Conservation (phyloP, 768 basidiomycete species). For the Gloeopeniophorella convolvens region DNA sequence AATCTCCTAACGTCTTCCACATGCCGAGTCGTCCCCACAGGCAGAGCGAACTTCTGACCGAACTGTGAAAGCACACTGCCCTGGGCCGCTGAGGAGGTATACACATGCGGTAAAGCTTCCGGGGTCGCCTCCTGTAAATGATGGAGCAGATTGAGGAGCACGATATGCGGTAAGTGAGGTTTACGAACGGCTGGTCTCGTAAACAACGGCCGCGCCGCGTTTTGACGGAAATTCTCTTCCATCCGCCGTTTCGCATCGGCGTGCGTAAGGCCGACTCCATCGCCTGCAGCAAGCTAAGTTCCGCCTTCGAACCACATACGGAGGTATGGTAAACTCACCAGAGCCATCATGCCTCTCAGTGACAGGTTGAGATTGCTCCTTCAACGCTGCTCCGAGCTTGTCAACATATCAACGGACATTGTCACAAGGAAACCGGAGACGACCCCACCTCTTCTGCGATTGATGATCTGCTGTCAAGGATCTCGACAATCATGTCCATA, state of each 20-base stretch:
- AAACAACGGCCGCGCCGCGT: slow-evolving; percentile 62
- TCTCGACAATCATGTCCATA: slow-evolving; percentile 68
- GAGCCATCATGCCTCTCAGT: neutral
- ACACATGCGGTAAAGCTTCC: slow-evolving; percentile 82
- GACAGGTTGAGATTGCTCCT: neutral
- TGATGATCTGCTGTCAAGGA: slow-evolving; percentile 50
- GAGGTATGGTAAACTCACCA: neutral
- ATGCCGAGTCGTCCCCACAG: slow-evolving; percentile 69
- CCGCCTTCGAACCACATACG: neutral
- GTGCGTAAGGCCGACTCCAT: neutral
- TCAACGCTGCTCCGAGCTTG: slow-evolving; percentile 13
- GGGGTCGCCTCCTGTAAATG: slow-evolving; percentile 40
- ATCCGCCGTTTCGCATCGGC: slow-evolving; percentile 47
- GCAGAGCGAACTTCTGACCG: slow-evolving; percentile 76
- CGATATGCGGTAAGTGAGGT: neutral
- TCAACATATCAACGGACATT: slow-evolving; percentile 3
- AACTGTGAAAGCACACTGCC: slow-evolving; percentile 63
- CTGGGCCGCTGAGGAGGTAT: slow-evolving; percentile 56
- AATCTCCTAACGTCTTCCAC: slow-evolving; percentile 51
- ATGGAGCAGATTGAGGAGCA: neutral
- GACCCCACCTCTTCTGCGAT: slow-evolving; percentile 44
- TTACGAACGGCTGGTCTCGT: slow-evolving; percentile 44
- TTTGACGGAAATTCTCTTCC: slow-evolving; percentile 51
- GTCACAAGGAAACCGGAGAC: neutral
- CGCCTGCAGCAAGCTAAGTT: slow-evolving; percentile 1